Conservation (phyloP, 495 filamentous ascomycete genomes). For the Xylaria curta region DNA sequence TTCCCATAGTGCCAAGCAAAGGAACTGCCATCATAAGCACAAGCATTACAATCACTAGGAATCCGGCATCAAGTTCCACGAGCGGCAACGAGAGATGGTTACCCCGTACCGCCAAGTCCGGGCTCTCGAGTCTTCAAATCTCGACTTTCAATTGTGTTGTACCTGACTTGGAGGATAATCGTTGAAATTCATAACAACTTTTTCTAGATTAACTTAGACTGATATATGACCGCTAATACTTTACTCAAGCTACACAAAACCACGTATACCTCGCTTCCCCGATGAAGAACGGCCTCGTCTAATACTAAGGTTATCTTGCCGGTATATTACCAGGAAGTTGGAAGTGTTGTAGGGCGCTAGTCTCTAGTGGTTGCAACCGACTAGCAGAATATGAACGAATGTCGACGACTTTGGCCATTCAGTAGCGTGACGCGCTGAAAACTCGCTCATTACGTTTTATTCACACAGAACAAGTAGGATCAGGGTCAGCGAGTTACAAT, state of each 20-base stretch:
- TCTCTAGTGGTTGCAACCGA: not conserved
- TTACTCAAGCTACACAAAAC: not conserved
- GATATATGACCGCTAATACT: too few relatives aligned
- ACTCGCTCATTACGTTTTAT: not conserved
- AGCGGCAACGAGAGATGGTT: not conserved
- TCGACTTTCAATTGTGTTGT: not conserved
- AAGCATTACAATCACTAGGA: not conserved
- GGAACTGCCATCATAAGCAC: not conserved
- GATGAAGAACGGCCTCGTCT: not conserved
- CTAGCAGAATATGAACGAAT: not conserved
- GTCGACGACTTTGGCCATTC: not conserved
- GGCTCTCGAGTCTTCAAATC: not conserved
- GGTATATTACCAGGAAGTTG: not conserved
- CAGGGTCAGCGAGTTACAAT: not conserved
- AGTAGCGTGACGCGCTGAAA: not conserved
- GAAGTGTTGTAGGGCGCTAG: not conserved
- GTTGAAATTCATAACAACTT: not conserved
- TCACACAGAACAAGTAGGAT: not conserved
- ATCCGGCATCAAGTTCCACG: not conserved
- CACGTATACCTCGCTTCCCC: not conserved
- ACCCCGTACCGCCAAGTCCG: too few relatives aligned
- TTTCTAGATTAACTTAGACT: not conserved
- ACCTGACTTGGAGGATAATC: not conserved
- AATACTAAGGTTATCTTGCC: not conserved
- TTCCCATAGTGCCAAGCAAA: not conserved